Conservation (phyloP, 2,329 filamentous ascomycete species). For the Colletotrichum zoysiae region DNA sequence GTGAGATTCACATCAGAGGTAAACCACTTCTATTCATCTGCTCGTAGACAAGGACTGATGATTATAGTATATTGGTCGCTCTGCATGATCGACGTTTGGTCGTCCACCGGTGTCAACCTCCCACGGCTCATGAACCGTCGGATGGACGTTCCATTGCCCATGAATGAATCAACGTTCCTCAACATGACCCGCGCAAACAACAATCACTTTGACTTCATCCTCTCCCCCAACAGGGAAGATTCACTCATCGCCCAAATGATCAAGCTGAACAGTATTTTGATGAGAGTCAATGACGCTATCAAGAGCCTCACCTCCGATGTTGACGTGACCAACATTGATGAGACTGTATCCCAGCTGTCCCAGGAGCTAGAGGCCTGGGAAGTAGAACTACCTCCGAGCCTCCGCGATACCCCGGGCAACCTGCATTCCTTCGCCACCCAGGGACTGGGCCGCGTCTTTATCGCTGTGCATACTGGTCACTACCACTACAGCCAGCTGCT, state of each 20-base stretch:
- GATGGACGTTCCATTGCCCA: conserved; percentile 50
- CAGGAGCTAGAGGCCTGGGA: conserved; percentile 53
- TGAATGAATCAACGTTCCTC: conserved; percentile 53
- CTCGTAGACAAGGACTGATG: neutral
- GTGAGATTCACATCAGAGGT: conserved; percentile 53
- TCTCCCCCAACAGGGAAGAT: conserved; percentile 42
- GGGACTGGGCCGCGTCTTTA: conserved; percentile 58
- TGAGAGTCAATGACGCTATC: conserved; percentile 54
- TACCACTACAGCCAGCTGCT: conserved; percentile 61
- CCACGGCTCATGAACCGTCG: conserved; percentile 43
- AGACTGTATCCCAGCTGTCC: conserved; percentile 50
- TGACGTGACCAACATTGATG: conserved; percentile 46
- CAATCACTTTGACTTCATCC: conserved; percentile 42
- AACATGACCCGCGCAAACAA: conserved; percentile 43
- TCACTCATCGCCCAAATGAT: conserved; percentile 45
- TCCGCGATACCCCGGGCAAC: conserved; percentile 56
- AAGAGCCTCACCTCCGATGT: conserved; percentile 42
- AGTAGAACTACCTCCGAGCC: conserved; percentile 49
- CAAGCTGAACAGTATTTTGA: conserved; percentile 50
- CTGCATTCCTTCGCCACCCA: conserved; percentile 52
- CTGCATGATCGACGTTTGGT: conserved; percentile 46
- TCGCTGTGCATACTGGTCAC: conserved; percentile 60
- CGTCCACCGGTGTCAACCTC: conserved; percentile 44
- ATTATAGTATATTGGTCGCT: conserved; percentile 44
- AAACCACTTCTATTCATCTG: neutral